Percentiles rank a stretch among this genome's conserved stretches.
phyloP scores from a whole-genome alignment of 805 yeast genomes.

The Dipodascus albidus region DNA sequence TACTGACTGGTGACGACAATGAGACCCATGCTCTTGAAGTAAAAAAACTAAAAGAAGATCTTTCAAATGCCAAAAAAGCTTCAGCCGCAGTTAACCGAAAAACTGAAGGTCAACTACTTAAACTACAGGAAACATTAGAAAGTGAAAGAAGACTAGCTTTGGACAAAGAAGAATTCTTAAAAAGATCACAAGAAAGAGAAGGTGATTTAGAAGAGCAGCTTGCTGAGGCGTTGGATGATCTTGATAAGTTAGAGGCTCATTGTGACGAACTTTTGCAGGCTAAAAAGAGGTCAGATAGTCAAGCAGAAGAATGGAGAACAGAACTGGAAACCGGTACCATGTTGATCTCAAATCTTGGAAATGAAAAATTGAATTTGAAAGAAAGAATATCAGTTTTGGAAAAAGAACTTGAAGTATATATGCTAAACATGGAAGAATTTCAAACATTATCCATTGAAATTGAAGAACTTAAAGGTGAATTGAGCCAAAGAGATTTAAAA shows the following conservation, averaged over 20 bases:
- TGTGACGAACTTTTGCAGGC: constrained; percentile 23
- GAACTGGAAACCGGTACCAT: constrained; percentile 27
- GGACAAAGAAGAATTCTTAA: constrained; percentile 37
- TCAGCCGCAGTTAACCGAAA: constrained; percentile 13
- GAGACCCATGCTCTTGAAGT: constrained; percentile 24
- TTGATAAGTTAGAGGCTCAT: constrained; percentile 22
- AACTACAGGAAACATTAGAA: constrained; percentile 26
- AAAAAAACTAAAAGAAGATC: constrained; percentile 21
- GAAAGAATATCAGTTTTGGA: constrained; percentile 26
- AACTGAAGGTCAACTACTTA: constrained; percentile 19
- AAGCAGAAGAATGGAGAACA: constrained; percentile 22
- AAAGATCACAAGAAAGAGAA: constrained; percentile 33
- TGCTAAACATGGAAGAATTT: constrained; percentile 12
- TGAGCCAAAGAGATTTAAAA: constrained; percentile 20
- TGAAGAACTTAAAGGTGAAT: constrained; percentile 15
- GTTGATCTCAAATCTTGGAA: constrained; percentile 25
- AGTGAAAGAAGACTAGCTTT: constrained; percentile 33
- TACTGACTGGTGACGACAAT: constrained; percentile 36
- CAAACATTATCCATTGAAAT: constrained; percentile 1
- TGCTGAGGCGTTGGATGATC: constrained; percentile 21
- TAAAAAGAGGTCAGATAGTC: constrained; percentile 24
- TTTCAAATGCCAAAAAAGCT: constrained; percentile 1
- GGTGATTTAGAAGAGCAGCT: constrained; percentile 24
- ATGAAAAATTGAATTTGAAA: constrained; percentile 23
- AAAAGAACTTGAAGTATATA: constrained; percentile 15